Evolutionary conservation across 2,329 filamentous ascomycete species (phyloP).

Genomic region (Fusarium abutilonis): DNA sequence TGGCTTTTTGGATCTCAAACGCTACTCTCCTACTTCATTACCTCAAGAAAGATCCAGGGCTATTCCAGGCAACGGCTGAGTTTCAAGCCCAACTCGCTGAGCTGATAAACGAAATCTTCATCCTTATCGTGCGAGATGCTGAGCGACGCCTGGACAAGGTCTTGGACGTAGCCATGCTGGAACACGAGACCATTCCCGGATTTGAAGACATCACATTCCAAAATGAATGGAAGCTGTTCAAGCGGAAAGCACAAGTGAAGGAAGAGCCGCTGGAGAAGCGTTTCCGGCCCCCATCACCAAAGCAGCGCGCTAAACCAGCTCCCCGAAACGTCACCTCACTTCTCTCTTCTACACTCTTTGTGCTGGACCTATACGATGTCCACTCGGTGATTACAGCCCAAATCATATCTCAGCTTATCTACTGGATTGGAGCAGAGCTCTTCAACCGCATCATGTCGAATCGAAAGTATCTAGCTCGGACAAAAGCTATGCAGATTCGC

Average conservation of each 20-base stretch:
- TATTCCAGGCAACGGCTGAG: slow-evolving; percentile 82
- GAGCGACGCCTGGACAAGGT: slow-evolving; percentile 97
- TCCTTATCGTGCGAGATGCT: slow-evolving; percentile 94
- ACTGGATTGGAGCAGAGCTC: slow-evolving; percentile 95
- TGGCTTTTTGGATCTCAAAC: slow-evolving; percentile 99
- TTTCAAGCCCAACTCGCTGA: slow-evolving; percentile 95
- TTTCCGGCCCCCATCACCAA: slow-evolving; percentile 91
- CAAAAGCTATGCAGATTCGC: slow-evolving; percentile 99
- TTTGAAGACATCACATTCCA: slow-evolving; percentile 98
- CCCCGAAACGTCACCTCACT: slow-evolving; percentile 96
- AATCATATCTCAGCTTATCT: slow-evolving; percentile 89
- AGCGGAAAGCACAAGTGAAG: slow-evolving; percentile 88
- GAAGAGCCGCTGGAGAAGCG: slow-evolving; percentile 90
- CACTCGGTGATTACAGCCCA: slow-evolving; percentile 96
- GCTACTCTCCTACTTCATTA: slow-evolving; percentile 95
- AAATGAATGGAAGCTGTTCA: slow-evolving; percentile 98
- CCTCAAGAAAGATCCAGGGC: slow-evolving; percentile 88
- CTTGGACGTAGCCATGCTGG: slow-evolving; percentile 90
- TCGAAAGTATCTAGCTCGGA: slow-evolving; percentile 90
- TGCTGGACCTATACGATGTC: slow-evolving; percentile 97
- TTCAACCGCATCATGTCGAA: slow-evolving; percentile 99
- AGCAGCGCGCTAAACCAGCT: slow-evolving; percentile 88
- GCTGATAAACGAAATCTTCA: slow-evolving; percentile 97
- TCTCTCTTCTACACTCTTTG: slow-evolving; percentile 93
- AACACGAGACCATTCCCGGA: slow-evolving; percentile 97